Conservation (phyloP, 148 eudicot species). For the Heliamphora exappendiculata region DNA sequence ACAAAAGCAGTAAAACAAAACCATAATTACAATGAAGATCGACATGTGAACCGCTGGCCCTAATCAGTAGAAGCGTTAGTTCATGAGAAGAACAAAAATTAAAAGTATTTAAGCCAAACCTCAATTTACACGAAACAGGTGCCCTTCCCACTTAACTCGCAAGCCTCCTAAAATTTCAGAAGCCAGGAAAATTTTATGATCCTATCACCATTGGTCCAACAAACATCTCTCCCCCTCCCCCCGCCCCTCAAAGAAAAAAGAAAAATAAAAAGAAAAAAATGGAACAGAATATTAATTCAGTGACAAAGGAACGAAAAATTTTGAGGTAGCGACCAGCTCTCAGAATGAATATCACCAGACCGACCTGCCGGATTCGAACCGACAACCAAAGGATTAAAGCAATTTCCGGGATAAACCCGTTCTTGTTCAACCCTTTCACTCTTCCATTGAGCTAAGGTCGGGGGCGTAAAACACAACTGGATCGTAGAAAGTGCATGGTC, state of each 20-base stretch:
- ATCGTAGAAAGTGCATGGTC: not conserved
- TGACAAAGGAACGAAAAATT: not conserved
- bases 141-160: too few relatives aligned
- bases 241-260: not conserved
- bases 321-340: not conserved
- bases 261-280: not conserved
- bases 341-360: constrained; percentile 5
- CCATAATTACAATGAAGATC: too few relatives aligned
- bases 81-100: not conserved
- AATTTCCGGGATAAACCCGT: constrained; percentile 16
- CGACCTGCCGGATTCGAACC: constrained; percentile 62
- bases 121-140: not conserved
- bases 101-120: not conserved
- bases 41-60: too few relatives aligned
- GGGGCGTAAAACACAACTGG: not conserved
- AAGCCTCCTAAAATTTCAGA: not conserved
- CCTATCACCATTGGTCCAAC: not conserved
- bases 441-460: constrained; percentile 64
- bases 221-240: not conserved
- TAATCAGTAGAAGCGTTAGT: not conserved
- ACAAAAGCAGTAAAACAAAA: too few relatives aligned
- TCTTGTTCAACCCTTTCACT: constrained; percentile 31
- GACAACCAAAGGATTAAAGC: constrained; percentile 37
- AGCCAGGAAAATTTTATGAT: not conserved
- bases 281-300: not conserved